phyloP scores from a whole-genome alignment of 495 filamentous ascomycete species.

The Collariella sp. region DNA sequence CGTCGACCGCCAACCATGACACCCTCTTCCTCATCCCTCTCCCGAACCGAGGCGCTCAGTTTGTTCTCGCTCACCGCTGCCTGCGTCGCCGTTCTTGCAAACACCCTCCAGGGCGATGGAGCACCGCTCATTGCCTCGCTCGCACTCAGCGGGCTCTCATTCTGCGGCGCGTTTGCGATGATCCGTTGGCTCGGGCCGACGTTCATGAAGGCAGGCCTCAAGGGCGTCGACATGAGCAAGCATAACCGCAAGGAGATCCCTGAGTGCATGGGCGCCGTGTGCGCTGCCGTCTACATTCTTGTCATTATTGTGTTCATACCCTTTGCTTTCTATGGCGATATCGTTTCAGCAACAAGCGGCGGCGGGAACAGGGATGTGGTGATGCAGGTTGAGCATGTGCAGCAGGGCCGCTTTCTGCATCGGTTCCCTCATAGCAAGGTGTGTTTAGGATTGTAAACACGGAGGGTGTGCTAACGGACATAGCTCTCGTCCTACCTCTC shows the following conservation, averaged over 20 bases:
- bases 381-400: conserved; percentile 53
- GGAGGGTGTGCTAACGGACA: not conserved
- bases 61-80: conserved; percentile 60
- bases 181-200: conserved; percentile 91
- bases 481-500: conserved; percentile 93
- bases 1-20: conserved; percentile 5
- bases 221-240: conserved; percentile 87
- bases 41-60: conserved; percentile 57
- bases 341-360: conserved; percentile 90
- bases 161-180: conserved; percentile 67
- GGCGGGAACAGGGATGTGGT: conserved; percentile 86
- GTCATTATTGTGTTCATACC: conserved; percentile 85
- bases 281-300: conserved; percentile 84
- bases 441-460: not conserved
- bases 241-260: conserved; percentile 61
- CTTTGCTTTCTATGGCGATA: conserved; percentile 96
- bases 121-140: conserved; percentile 83
- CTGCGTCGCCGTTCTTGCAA: conserved; percentile 65
- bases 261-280: conserved; percentile 96
- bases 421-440: conserved; percentile 90
- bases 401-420: conserved; percentile 74
- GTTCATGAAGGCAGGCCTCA: conserved; percentile 82
- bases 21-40: conserved; percentile 39
- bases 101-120: conserved; percentile 73
- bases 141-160: conserved; percentile 78